A percentile compares a stretch with the other conserved stretches of the same genome.
Conservation (phyloP, 805 yeast species). For the Millerozyma acaciae region DNA sequence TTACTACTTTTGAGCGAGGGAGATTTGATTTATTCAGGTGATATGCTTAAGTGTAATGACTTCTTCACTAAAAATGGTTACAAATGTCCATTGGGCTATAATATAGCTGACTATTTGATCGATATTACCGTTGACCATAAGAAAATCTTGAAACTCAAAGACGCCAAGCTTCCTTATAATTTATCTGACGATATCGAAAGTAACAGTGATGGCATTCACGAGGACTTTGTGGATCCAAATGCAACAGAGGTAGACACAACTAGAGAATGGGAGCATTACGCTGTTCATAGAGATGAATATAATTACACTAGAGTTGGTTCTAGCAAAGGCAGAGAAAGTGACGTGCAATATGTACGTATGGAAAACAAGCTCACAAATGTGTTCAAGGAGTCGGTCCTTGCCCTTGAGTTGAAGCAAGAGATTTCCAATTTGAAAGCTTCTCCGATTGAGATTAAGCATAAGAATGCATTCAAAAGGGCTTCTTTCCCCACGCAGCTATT, state of each 20-base stretch:
- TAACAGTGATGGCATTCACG: conserved; percentile 18
- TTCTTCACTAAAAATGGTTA: conserved; percentile 75
- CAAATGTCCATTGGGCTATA: conserved; percentile 83
- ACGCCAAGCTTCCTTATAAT: conserved; percentile 1
- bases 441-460: conserved; percentile 24
- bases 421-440: conserved; percentile 25
- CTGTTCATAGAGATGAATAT: conserved; percentile 73
- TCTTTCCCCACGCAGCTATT: conserved; percentile 58
- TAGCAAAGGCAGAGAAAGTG: conserved; percentile 13
- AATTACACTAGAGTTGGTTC: conserved; percentile 23
- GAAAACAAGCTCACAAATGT: conserved; percentile 29
- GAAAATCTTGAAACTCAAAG: conserved; percentile 19
- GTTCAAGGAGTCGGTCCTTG: conserved; percentile 37
- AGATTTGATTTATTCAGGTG: conserved; percentile 81
- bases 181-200: conserved; percentile 6
- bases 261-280: conserved; percentile 83
- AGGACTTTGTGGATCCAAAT: conserved; percentile 19
- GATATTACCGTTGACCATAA: conserved; percentile 77
- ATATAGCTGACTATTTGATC: conserved; percentile 88
- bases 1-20: conserved; percentile 81
- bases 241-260: conserved; percentile 53
- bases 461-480: conserved; percentile 46
- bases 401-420: conserved; percentile 37
- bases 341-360: conserved; percentile 19
- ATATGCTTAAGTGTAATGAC: conserved; percentile 67